Evolutionary conservation across 352 stramenopile genomes (phyloP).

Genomic region (Plasmopara halstedii): DNA sequence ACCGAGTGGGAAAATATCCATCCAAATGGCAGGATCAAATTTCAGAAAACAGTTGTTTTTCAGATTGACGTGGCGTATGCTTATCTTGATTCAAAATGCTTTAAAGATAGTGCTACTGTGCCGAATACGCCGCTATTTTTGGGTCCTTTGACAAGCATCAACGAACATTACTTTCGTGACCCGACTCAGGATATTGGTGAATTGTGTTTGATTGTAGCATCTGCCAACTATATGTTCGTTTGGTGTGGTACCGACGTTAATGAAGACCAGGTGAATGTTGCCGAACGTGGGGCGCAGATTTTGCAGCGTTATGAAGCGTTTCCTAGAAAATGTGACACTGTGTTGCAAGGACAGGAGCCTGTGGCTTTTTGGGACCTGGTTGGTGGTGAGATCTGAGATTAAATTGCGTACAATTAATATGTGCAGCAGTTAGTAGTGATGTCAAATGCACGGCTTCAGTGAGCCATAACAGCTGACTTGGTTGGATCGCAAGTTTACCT

Average conservation of each 20-base stretch:
- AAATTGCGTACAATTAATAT: conserved; percentile 18
- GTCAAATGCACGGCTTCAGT: neutral
- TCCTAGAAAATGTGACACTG: conserved; percentile 61
- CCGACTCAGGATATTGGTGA: conserved; percentile 46
- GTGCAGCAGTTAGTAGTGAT: neutral
- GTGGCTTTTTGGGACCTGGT: conserved; percentile 68
- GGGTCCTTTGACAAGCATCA: conserved; percentile 41
- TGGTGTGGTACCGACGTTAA: conserved; percentile 64
- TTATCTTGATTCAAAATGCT: conserved; percentile 29
- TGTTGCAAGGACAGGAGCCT: conserved; percentile 61
- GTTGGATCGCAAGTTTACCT: too few species aligned
- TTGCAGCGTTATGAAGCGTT: conserved; percentile 73
- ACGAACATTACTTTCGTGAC: conserved; percentile 44
- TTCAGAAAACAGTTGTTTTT: conserved; percentile 56
- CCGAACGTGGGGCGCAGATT: conserved; percentile 49
- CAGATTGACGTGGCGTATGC: conserved; percentile 49
- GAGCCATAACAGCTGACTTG: neutral
- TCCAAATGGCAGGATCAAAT: conserved; percentile 33
- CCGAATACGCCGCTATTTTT: conserved; percentile 49
- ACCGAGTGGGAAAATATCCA: conserved; percentile 82
- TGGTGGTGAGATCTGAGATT: conserved; percentile 24
- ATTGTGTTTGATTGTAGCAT: conserved; percentile 65
- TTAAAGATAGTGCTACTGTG: conserved; percentile 12
- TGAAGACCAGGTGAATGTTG: conserved; percentile 44
- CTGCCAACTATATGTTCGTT: conserved; percentile 69